Base-by-base conservation (phyloP, 2,329 filamentous ascomycete species). In the Calonectria pteridis region DNA sequence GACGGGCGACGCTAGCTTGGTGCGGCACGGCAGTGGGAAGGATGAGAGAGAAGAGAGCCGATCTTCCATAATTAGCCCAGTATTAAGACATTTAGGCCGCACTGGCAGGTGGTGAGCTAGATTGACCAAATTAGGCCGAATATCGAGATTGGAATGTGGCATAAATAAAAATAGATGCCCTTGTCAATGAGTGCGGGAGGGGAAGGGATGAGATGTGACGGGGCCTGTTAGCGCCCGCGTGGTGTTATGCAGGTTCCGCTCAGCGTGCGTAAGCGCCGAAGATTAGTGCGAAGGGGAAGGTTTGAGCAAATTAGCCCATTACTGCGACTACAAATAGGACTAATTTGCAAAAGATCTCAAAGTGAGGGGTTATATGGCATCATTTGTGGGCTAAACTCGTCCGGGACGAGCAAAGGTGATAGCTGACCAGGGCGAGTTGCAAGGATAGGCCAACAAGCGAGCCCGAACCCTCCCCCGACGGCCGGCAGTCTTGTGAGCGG, bases 291-390 rank as follows among this genome's bases (percentile, higher is more conserved):
- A 62, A 70, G 58, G 51, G 69, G 71, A 69, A 31, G 50, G 53
- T 28, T 58, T 69, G 28, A 71, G 53, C 75, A 80, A 35, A 78
- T 83, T 83, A 82, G 79, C 79, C 81, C 80, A 75, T 13, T 69
- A 75, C 76, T 40, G 46, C 76, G 76, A 74, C 77, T 72, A 69
- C 67, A 51, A 74, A 66, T 55, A 67, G 76, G 72, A 43, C 73
- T 72, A 75, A 58, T 72, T 67, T 13, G 28, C 33, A 49, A 28
- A n/a, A 35, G 28, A 28, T 33, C 37, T 64, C 46, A 66, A 31
- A 46, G 50, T 46, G 51, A 58, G 64, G 69, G 62, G 50, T 59
- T 40, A 53, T 49, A 68, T 66, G 73, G 58, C 67, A 67, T 43
- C 59, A 72, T 53, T 18, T 62, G 23, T 66, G 66, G 65, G 50